Percentiles rank a stretch among this genome's conserved stretches.
These are phyloP conservation scores for Cordyceps militaris DNA, from an alignment of 2,329 filamentous ascomycete species.

Conservation along the genomic window DNA sequence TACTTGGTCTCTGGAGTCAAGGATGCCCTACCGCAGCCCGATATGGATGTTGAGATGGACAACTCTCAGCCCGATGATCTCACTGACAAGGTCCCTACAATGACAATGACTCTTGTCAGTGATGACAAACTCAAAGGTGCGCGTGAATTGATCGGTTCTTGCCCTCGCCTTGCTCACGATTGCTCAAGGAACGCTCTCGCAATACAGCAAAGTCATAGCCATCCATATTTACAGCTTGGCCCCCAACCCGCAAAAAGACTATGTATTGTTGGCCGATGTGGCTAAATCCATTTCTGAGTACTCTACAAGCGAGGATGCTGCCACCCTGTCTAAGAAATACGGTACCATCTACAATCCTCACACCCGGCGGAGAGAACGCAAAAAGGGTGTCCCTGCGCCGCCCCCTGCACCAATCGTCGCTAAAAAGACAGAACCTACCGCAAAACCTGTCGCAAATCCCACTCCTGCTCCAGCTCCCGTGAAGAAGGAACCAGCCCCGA, in stretches of 20 bases:
- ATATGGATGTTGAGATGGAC: slow-evolving; percentile 63
- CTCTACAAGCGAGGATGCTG: slow-evolving; percentile 49
- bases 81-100: slow-evolving; percentile 45
- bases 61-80: slow-evolving; percentile 52
- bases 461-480: slow-evolving; percentile 9
- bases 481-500: background rate
- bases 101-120: slow-evolving; percentile 58
- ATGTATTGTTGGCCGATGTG: slow-evolving; percentile 65
- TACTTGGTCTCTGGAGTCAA: slow-evolving; percentile 75
- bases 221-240: slow-evolving; percentile 86
- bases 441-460: slow-evolving; percentile 18
- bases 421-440: slow-evolving; percentile 24
- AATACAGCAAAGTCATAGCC: slow-evolving; percentile 66
- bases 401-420: slow-evolving; percentile 16
- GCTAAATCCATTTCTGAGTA: slow-evolving; percentile 55
- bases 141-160: slow-evolving; percentile 9
- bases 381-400: slow-evolving; percentile 23
- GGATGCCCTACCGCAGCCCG: slow-evolving; percentile 33
- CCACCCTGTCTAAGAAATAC: slow-evolving; percentile 54
- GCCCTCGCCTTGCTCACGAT: background rate
- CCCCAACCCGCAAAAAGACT: slow-evolving; percentile 58
- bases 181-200: slow-evolving; percentile 39
- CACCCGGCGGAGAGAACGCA: slow-evolving; percentile 46
- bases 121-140: slow-evolving; percentile 67
- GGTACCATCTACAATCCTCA: slow-evolving; percentile 69